A percentile compares a stretch with the other conserved stretches of the same genome.
Conservation (phyloP, 1,139 yeast genomes). For the Yamadazyma oceani region DNA sequence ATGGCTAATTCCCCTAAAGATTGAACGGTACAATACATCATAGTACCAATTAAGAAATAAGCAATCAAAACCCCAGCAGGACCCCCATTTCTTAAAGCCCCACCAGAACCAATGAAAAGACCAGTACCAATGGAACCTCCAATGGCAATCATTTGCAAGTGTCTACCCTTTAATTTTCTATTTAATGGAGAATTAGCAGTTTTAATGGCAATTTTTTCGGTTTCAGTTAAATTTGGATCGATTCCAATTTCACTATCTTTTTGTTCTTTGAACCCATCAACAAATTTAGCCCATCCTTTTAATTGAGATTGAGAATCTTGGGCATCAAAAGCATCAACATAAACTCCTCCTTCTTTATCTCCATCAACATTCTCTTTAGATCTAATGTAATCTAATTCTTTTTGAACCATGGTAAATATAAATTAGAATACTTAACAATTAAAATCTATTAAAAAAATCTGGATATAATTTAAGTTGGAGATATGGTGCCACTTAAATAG, state of each 20-base stretch:
- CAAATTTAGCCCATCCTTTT: constrained; percentile 42
- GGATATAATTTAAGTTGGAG: too few species aligned
- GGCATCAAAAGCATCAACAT: constrained; percentile 42
- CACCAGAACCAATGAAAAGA: constrained; percentile 66
- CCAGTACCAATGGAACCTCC: constrained; percentile 91
- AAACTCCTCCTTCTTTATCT: constrained; percentile 45
- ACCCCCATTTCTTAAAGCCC: constrained; percentile 60
- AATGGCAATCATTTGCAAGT: constrained; percentile 81
- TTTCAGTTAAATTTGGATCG: constrained; percentile 58
- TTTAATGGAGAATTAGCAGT: constrained; percentile 73
- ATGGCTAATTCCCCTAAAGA: constrained; percentile 73
- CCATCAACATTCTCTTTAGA: constrained; percentile 39
- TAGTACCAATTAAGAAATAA: constrained; percentile 44
- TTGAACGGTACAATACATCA: constrained; percentile 65
- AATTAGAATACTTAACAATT: background rate
- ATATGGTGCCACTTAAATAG: constrained; percentile 1
- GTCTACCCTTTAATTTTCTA: constrained; percentile 60
- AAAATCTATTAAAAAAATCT: background rate
- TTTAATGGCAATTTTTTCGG: constrained; percentile 64
- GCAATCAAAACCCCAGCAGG: constrained; percentile 75
- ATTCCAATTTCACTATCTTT: constrained; percentile 51
- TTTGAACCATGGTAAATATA: constrained; percentile 36
- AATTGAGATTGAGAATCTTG: constrained; percentile 26
- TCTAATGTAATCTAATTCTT: constrained; percentile 44
- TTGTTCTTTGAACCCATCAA: constrained; percentile 58